Evolutionary conservation across 768 basidiomycete species (phyloP), one percentile per base, ranked within the genome.

Genomic region (Daedalea quercina): DNA sequence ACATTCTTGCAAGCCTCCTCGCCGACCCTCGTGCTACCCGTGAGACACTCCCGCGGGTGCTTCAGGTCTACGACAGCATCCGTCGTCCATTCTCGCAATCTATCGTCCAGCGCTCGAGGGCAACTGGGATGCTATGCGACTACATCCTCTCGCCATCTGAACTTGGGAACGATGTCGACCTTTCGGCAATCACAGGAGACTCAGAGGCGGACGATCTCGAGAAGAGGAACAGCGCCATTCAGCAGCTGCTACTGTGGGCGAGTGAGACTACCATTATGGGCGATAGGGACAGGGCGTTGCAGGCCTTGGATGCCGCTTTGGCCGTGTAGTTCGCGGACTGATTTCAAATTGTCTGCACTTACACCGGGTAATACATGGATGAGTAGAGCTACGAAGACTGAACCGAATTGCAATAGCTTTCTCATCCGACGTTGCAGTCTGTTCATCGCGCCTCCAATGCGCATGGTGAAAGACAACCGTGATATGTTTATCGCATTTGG

Each of bases 41-140:
- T 1, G 51, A 51, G 9, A 70, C 65, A 22, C 57, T 72, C 1
- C 9, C 49, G 0, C 37, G 58, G 3, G 69, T 68, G 3, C 57
- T 74, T 19, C 58, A 60, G 24, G 58, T 51, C 17, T 74, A 71
- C 52, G 65, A 73, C 52, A 43, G 58, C 9, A 51, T 67, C 9
- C 65, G 72, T 13, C 59, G 66, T 8, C 66, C 71, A 13, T 64
- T 67, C 40, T 57, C 63, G 6, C 64, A 68, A 25, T 13, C 22
- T 12, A 43, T 71, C 34, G 54, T 58, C 20, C 34, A 52, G 24
- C 51, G 42, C 15, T 63, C 66, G 3, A 48, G 46, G 19, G 35
- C 57, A n/a, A 47, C 55, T 0, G 69, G 69, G 1, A 23, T 53
- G 17, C 50, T 66, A 51, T 68, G 62, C 43, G 50, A 57, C 31